Evolutionary conservation across 179 eudicot species (phyloP), one percentile per base, ranked within the genome.

Genomic region (Amaranthus tricolor): DNA sequence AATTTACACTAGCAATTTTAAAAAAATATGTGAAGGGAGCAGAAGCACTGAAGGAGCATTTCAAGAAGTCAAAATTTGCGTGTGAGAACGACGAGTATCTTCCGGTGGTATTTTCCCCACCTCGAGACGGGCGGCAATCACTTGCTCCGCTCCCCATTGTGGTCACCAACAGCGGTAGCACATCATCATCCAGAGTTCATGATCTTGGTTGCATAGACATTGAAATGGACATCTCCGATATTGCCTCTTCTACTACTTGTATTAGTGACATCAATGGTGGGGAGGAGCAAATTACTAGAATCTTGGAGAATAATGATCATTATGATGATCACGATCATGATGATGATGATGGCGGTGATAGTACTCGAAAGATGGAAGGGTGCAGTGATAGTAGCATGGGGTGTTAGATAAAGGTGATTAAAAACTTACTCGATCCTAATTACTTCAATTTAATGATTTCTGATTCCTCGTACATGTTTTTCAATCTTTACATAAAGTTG

Each of bases 41-140:
- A 84, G 97, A 95, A 70, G 94, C 96, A 45, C 76, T 95, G 73
- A 95, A 89, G 79, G 99, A 95, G 78, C 99, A 95, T 77, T 95
- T 95, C 91, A 91, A 88, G 87, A 95, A 88, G 87, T 95, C 99
- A 10, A 95, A 93, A 86, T 95, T 95, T 80, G 95, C 96, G 44
- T 88, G 96, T 71, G 90, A 87, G 48, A 85, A 86, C 52, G 97
- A 95, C 70, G 97, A 95, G 78, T 95, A 95, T 82, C 75, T 95
- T 75, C 99, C 98, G 54, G 97, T 95, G 43, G 84, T 90, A 0
- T 95, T 95, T 79, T 71, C 89, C n/a, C 99, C 99, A 0, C 90
- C 99, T 8, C 89, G 99, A 20, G 95, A 95, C 59, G 99, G 99
- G 31, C 84, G 81, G 63, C 69, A 11, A 16, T 43, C 85, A 66